These are phyloP conservation scores for Claviceps africana DNA, from an alignment of 2,329 filamentous ascomycete genomes.

Conservation along the genomic window DNA sequence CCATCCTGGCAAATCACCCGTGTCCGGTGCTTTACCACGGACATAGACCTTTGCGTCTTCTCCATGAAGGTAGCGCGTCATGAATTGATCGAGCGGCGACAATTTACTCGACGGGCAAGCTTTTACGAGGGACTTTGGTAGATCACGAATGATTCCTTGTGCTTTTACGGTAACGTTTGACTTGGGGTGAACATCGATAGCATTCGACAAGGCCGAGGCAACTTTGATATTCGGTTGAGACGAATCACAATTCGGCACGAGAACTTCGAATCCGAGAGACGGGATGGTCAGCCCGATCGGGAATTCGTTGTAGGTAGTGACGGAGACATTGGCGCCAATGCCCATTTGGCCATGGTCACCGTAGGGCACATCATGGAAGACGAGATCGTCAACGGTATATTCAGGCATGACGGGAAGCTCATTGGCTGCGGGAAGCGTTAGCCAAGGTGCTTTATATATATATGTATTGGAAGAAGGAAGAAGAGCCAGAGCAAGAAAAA, in stretches of 20 bases:
- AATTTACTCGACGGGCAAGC: conserved; percentile 62
- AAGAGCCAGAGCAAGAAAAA: not conserved
- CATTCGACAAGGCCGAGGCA: conserved; percentile 57
- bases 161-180: conserved; percentile 55
- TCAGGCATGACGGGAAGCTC: conserved; percentile 65
- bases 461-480: not conserved
- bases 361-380: conserved; percentile 57
- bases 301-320: conserved; percentile 61
- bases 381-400: conserved; percentile 70
- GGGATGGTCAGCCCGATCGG: conserved; percentile 67
- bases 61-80: conserved; percentile 71
- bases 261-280: conserved; percentile 66
- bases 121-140: conserved; percentile 59
- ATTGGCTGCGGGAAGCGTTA: conserved; percentile 35
- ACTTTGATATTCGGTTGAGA: conserved; percentile 63
- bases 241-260: conserved; percentile 67
- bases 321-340: conserved; percentile 66
- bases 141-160: conserved; percentile 53
- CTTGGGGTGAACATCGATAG: conserved; percentile 53
- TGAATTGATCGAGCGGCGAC: conserved; percentile 72
- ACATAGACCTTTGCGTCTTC: conserved; percentile 69
- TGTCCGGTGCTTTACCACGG: conserved; percentile 57
- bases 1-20: conserved; percentile 63
- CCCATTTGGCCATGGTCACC: conserved; percentile 39
- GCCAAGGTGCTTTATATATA: conserved; percentile 10